These are phyloP conservation scores for Neofusicoccum cordaticola DNA, from an alignment of 2,329 filamentous ascomycete species.

Conservation along the genomic window DNA sequence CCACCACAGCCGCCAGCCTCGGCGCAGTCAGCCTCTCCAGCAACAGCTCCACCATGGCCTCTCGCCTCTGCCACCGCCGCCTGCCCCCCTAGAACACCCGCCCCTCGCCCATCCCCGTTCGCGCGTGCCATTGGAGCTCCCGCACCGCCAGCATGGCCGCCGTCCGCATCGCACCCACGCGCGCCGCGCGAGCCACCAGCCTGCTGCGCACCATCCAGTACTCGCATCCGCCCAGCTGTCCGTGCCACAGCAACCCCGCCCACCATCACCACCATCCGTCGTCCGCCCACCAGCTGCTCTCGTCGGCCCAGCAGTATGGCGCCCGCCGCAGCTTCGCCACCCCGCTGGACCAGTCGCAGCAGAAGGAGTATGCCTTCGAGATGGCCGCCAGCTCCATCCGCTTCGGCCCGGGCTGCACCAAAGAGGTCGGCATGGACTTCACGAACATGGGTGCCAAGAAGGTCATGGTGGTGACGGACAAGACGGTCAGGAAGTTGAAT, in stretches of 20 bases:
- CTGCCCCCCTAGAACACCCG: neutral
- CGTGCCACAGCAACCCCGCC: slow-evolving; percentile 86
- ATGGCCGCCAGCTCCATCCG: slow-evolving; percentile 95
- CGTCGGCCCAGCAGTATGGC: slow-evolving; percentile 35
- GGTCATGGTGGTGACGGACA: slow-evolving; percentile 90
- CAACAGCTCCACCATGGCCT: neutral
- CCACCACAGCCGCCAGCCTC: neutral
- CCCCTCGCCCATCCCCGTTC: neutral
- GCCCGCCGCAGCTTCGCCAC: slow-evolving; percentile 68
- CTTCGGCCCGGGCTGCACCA: slow-evolving; percentile 88
- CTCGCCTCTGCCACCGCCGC: neutral
- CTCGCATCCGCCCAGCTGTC: slow-evolving; percentile 81
- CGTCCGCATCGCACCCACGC: slow-evolving; percentile 42
- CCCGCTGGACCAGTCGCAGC: slow-evolving; percentile 65
- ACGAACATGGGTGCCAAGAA: slow-evolving; percentile 83
- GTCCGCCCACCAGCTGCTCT: slow-evolving; percentile 35
- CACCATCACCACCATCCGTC: slow-evolving; percentile 61
- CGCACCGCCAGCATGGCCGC: slow-evolving; percentile 21
- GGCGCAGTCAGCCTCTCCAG: neutral
- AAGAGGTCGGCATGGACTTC: slow-evolving; percentile 97
- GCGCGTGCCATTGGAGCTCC: neutral
- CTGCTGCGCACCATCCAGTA: slow-evolving; percentile 88
- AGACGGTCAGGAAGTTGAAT: slow-evolving; percentile 74
- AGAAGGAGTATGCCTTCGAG: slow-evolving; percentile 98
- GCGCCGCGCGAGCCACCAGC: slow-evolving; percentile 61